Evolutionary conservation across 768 basidiomycete genomes (phyloP).

Genomic region (Termitomyces sp.): DNA sequence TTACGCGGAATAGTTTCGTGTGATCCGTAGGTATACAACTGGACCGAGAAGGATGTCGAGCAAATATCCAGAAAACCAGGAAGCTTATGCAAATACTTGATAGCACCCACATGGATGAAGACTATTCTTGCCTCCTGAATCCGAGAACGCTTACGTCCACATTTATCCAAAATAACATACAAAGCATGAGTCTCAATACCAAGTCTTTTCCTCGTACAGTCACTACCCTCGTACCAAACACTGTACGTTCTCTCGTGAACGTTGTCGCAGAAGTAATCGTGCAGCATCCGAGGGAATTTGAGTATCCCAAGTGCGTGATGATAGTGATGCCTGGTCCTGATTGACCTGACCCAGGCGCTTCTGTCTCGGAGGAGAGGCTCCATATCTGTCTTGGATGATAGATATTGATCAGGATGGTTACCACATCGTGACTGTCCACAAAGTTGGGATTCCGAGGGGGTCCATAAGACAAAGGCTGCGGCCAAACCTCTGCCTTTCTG

Average conservation of each 20-base stretch:
- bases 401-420: conserved; percentile 9
- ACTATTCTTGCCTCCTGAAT: conserved; percentile 40
- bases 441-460: conserved; percentile 22
- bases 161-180: conserved; percentile 35
- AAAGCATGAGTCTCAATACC: conserved; percentile 41
- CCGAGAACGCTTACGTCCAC: conserved; percentile 31
- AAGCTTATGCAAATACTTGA: conserved; percentile 43
- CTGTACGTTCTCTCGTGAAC: conserved; percentile 32
- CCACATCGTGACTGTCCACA: conserved; percentile 7
- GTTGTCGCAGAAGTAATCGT: conserved; percentile 35
- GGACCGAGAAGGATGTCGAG: conserved; percentile 36
- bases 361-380: conserved; percentile 11
- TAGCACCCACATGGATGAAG: conserved; percentile 60
- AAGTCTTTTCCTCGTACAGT: conserved; percentile 20
- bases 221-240: conserved; percentile 38
- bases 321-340: conserved; percentile 22
- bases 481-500: conserved; percentile 26
- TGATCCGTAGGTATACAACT: conserved; percentile 67
- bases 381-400: conserved; percentile 8
- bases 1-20: conserved; percentile 42
- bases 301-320: conserved; percentile 38
- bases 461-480: conserved; percentile 42
- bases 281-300: conserved; percentile 39
- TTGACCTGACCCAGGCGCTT: conserved; percentile 14
- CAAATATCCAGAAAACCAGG: conserved; percentile 44